Base-by-base conservation (phyloP, 345 rosid genomes). In the Ailanthus altissimus region DNA sequence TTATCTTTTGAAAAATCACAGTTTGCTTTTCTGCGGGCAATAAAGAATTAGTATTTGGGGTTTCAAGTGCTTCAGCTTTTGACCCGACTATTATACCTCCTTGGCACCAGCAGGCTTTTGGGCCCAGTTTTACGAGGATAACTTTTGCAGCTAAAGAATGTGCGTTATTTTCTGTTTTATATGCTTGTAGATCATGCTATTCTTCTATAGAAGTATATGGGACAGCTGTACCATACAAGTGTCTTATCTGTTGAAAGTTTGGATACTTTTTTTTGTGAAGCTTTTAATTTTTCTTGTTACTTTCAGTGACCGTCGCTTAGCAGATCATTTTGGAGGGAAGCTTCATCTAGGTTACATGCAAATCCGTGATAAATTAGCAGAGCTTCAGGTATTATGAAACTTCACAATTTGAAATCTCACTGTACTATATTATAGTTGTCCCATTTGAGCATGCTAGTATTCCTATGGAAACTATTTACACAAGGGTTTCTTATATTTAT, bases 101-200 rank as follows among this genome's bases (percentile, higher is more conserved):
- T 93, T 93, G 89, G 88, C 88, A 94, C 94, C 97, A 97, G 97
- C 98, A 94, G 98, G 98, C 99, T 97, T 88, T 94, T 91, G 97
- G 96, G 98, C 97, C 97, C 97, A 90, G 94, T 93, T 91, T 93
- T 93, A 88, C 97, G 94, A 88, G 99, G 99, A 94, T 92, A 81
- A 94, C 97, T 97, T 93, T 92, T 97, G 97, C 94, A 92, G 99
- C 98, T 92, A 87, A 88, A 92, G 89, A 92, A 97, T 91, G 98
- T 97, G 99, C 97, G 96, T 97, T 53, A 61, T 84, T 87, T 89
- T 82, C 90, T 91, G 91, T 90, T 96, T 90, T 84, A 85, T 77
- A 83, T 87, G 90, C 77, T 84, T 85, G 88, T 83, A 84, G 87
- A 85, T 88, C 89, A 77, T 89, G 87, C 77, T 84, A 78, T 78